Percentiles rank a stretch among this genome's conserved stretches.
phyloP scores from a whole-genome alignment of 257 asterid genomes.

The Salvia miltiorrhiza region DNA sequence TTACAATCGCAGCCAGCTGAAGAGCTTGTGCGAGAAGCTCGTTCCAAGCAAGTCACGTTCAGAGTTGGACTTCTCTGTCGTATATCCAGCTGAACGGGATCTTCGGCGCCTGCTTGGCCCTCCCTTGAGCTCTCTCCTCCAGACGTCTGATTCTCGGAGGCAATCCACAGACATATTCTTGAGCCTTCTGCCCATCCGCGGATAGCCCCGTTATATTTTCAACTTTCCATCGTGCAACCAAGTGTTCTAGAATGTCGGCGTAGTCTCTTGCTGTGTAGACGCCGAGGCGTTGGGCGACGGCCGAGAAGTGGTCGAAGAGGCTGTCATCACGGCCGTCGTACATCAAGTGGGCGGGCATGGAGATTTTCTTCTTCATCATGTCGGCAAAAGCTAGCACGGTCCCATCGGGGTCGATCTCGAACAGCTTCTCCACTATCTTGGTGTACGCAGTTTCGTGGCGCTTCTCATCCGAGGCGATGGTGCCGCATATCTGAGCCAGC shows the following conservation, averaged over 20 bases:
- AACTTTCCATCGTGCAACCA: slow-evolving; percentile 72
- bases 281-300: slow-evolving; percentile 70
- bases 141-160: slow-evolving; percentile 57
- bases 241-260: slow-evolving; percentile 70
- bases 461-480: slow-evolving; percentile 74
- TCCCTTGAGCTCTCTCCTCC: slow-evolving; percentile 64
- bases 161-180: slow-evolving; percentile 70
- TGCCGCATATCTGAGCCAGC: slow-evolving; percentile 79
- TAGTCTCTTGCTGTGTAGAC: slow-evolving; percentile 74
- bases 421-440: slow-evolving; percentile 70
- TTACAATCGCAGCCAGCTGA: background rate
- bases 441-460: slow-evolving; percentile 88
- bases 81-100: slow-evolving; percentile 67
- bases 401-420: slow-evolving; percentile 74
- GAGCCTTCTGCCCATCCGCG: slow-evolving; percentile 63
- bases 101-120: slow-evolving; percentile 51
- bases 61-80: slow-evolving; percentile 67
- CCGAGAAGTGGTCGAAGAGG: slow-evolving; percentile 66
- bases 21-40: background rate
- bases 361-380: slow-evolving; percentile 82
- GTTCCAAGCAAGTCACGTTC: background rate
- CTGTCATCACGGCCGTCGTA: slow-evolving; percentile 66
- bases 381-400: slow-evolving; percentile 67
- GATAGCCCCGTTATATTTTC: slow-evolving; percentile 49
- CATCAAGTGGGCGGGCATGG: slow-evolving; percentile 92